Percentiles rank a stretch among this genome's conserved stretches.
phyloP scores from a whole-genome alignment of 1,284 basidiomycete species.

The Omphalotus olearius region DNA sequence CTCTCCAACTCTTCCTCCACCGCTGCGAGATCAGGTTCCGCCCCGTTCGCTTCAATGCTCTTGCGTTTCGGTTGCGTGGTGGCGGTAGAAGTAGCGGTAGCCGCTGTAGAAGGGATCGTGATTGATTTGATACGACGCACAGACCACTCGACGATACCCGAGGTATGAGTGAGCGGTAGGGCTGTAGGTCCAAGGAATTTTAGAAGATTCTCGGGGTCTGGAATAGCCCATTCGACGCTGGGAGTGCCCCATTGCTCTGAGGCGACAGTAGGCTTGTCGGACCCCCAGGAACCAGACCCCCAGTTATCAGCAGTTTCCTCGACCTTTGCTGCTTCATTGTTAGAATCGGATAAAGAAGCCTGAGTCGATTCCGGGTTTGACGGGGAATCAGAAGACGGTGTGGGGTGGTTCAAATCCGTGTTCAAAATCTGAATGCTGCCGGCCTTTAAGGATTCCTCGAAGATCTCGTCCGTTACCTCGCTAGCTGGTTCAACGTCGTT shows the following conservation, averaged over 20 bases:
- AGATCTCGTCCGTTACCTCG: constrained; percentile 2
- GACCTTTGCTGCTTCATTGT: neutral
- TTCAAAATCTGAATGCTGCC: constrained; percentile 4
- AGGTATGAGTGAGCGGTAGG: constrained; percentile 45
- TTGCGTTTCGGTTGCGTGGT: neutral
- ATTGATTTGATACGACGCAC: constrained; percentile 38
- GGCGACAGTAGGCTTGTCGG: constrained; percentile 5
- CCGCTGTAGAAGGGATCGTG: constrained; percentile 22
- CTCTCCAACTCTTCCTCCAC: constrained; percentile 49
- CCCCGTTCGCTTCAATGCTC: neutral
- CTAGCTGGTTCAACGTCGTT: constrained; percentile 8
- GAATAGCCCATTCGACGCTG: constrained; percentile 19
- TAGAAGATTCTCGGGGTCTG: constrained; percentile 26
- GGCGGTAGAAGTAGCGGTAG: too few relatives aligned
- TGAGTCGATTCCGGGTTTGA: neutral
- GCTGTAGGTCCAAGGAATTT: constrained; percentile 39
- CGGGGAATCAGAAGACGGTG: too few relatives aligned
- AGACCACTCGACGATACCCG: constrained; percentile 47
- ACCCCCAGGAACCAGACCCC: constrained; percentile 2
- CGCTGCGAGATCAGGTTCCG: constrained; percentile 21
- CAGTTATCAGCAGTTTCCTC: neutral
- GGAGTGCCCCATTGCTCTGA: constrained; percentile 11
- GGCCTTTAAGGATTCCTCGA: constrained; percentile 8
- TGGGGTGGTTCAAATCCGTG: too few relatives aligned
- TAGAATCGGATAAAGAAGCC: neutral